Base-by-base conservation (phyloP, 495 filamentous ascomycete species). In the Hypoxylon trugodes region DNA sequence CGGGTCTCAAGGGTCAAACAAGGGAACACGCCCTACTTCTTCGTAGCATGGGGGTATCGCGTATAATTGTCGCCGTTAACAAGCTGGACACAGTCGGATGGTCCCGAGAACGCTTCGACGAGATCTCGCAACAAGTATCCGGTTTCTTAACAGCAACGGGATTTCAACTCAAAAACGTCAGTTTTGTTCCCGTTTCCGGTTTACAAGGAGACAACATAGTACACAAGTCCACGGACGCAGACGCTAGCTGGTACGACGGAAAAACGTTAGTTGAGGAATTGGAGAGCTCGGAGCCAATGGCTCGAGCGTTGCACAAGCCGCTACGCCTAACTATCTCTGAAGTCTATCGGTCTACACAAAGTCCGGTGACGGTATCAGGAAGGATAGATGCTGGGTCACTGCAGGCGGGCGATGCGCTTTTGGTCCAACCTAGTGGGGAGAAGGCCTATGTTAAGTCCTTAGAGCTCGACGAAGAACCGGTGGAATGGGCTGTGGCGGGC, bases 401-500 rank as follows among this genome's bases (percentile, higher is more conserved):
- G 9, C 95, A 98, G 71, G 78, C 86, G 21, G 96, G 93, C 32
- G 95, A 97, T 68, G 82, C 82, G 1, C 77, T 98, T 10, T 71
- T 95, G 10, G 82, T 87, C 6, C 89, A 93, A 78, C 95, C 95
- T 0, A 89, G 88, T 42, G 84, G 83, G 3, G 90, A 96, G 70
- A 91, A 84, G 33, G 91, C 90, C 3, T 83, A 81, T 24, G 81
- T 98, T 68, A 95, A 90, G 69, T 88, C 82, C 8, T 68, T 98
- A 13, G 88, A 92, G 61, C 83, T 92, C 13, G 88, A 93, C 61
- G 81, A 85, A 16, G 86, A 89, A 35, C 74, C 83, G 2, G 81
- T 76, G 8, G 91, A 97, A 55, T 98, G 92, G 93, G 95, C 92
- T 3, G 93, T 97, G n/a, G 95, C 93, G 1, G 93, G 96, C 10